These are phyloP conservation scores for Nephelium lappaceum DNA, from an alignment of 345 rosid genomes.

Conservation along the genomic window DNA sequence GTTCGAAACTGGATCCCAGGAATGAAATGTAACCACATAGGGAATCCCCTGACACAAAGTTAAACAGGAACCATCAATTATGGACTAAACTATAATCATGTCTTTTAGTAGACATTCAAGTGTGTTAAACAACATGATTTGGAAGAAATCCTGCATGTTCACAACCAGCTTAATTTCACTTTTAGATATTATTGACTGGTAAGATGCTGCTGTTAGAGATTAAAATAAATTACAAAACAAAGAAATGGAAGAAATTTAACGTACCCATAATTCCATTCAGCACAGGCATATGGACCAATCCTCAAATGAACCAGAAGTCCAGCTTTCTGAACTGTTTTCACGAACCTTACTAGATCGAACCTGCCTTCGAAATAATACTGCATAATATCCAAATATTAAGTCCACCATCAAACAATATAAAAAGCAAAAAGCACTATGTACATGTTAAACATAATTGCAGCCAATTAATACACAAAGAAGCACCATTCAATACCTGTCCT, in stretches of 20 bases:
- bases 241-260: constrained; percentile 1
- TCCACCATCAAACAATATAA: background rate
- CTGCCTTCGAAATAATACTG: constrained; percentile 69
- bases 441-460: background rate
- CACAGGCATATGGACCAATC: constrained; percentile 79
- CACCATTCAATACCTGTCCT: constrained; percentile 49
- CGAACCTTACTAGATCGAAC: constrained; percentile 62
- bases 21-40: constrained; percentile 73
- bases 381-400: constrained; percentile 13
- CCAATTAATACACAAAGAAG: background rate
- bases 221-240: too few relatives aligned
- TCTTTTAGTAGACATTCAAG: background rate
- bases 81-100: background rate
- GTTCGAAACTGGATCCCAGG: constrained; percentile 74
- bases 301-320: constrained; percentile 68
- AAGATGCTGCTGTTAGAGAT: too few relatives aligned
- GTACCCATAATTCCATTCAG: constrained; percentile 79
- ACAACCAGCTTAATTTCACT: too few relatives aligned
- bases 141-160: too few relatives aligned
- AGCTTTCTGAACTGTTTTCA: constrained; percentile 60
- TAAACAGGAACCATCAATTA: background rate
- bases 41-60: constrained; percentile 55
- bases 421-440: background rate
- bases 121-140: background rate
- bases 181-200: too few relatives aligned